Evolutionary conservation across 1,139 yeast species (phyloP).

Genomic region (Yamadazyma oceani): DNA sequence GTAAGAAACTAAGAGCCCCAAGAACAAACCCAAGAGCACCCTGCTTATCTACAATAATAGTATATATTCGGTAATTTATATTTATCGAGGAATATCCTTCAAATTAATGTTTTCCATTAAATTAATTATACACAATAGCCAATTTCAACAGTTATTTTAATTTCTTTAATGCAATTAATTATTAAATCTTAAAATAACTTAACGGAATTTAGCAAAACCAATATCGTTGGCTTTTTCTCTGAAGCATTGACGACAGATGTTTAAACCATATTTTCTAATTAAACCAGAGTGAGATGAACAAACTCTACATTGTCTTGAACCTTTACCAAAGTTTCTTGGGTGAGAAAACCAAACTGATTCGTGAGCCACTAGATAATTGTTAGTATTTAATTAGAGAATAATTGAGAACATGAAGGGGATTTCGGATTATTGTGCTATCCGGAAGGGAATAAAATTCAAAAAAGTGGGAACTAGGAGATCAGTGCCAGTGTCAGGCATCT

Average conservation of each 20-base stretch:
- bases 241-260: slow-evolving; percentile 99
- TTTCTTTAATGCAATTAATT: slow-evolving; percentile 10
- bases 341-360: slow-evolving; percentile 99
- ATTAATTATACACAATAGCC: slow-evolving; percentile 25
- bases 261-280: slow-evolving; percentile 99
- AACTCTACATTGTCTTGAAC: slow-evolving; percentile 99
- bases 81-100: neutral
- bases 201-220: slow-evolving; percentile 99
- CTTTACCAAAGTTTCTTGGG: slow-evolving; percentile 99
- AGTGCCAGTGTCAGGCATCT: no score
- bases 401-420: neutral
- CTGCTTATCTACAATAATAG: no score
- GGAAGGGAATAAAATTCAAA: no score
- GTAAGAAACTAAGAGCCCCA: no score
- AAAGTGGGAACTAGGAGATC: no score
- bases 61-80: slow-evolving; percentile 2
- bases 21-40: no score
- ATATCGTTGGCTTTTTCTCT: slow-evolving; percentile 99
- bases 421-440: no score
- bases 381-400: neutral
- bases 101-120: slow-evolving; percentile 12
- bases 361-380: slow-evolving; percentile 85
- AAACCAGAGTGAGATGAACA: slow-evolving; percentile 99
- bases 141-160: slow-evolving; percentile 13
- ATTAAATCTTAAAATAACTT: slow-evolving; percentile 30